Evolutionary conservation across 1,284 basidiomycete species (phyloP), one percentile per base, ranked within the genome.

Genomic region (Ustilago trichophora): DNA sequence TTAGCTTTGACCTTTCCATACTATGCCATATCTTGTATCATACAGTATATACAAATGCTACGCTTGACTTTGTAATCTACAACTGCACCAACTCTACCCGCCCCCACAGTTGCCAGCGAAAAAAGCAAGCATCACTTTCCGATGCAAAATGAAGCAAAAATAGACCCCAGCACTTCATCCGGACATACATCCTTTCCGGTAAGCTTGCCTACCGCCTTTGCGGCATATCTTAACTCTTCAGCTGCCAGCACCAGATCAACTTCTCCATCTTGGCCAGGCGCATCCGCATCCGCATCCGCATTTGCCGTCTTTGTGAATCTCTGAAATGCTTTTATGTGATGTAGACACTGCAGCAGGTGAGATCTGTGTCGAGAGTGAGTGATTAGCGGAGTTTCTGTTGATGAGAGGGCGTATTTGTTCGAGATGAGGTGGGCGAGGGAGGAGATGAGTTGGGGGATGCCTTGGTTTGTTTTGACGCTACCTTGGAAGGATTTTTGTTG

Each of bases 151-250:
- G 90, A 89, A 27, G 85, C 84, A 78, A 94, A 94, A 29, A 94
- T 86, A 29, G 86, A 86, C 57, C 92, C 91, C 18, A 94, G 81
- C 8, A 93, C 85, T 60, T 93, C 90, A 73, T 94, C 66, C 89
- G 25, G 88, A 86, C 45, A 88, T 87, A 58, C 91, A 87, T 21
- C 85, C 77, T 48, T 54, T 2, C 92, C 91, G 4, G 89, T 89
- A 15, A 93, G 86, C 56, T 87, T 87, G 2, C 91, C 91, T n/a
- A 94, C 85, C 6, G 90, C 87, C 53, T 87, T 86, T 0, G 90
- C 88, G 3, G 91, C 92, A 77, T 91, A 91, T 18, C 92, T 87
- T 31, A 94, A 83, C 76, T 92, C 91, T 79, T 94, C 92, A 0
- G 91, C 91, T 3, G 87, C 90, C 10, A 91, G 80, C 2, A 93